Base-by-base conservation (phyloP, 164 flowering plant genomes). In the Vitis cinerea region DNA sequence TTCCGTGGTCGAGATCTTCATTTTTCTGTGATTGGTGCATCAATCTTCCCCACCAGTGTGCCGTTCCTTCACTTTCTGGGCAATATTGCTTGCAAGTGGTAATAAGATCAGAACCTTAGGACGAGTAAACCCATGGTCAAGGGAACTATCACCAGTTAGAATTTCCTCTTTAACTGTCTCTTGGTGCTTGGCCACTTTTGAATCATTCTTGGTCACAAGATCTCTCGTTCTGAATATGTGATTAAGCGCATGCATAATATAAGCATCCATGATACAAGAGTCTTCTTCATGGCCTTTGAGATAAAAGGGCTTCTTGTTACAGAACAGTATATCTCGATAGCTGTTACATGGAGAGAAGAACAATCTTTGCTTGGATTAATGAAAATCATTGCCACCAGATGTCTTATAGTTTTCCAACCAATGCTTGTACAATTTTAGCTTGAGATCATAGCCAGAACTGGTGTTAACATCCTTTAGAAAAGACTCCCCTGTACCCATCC, bases 71-170 rank as follows among this genome's bases (percentile, higher is more conserved):
- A 19, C 23, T 19, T 19, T 19, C 23, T 19, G 23, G 23, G 1
- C 23, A 19, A 19, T 19, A 19, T 19, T 19, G 23, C 23, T 19
- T 19, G 23, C 1, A 19, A 19, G 23, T 19, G 23, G 23, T 19
- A 19, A 19, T 19, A 19, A 19, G 23, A 19, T 19, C 23, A 19
- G 23, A 19, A 92, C 98, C 97, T 94, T 92, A 27, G 99, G 99
- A 74, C 97, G 97, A 73, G 94, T 90, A 79, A 86, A 93, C 17
- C 99, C 96, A 16, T 84, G 98, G 82, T 95, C 98, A 69, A 85
- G 90, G 69, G 82, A 85, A 58, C 67, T 74, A 69, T 77, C 89
- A 63, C 64, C 72, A 69, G 70, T 67, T 47, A 80, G 71, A 49
- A 82, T 49, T 58, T 79, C 90, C 14, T 71, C 86, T 17, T 67